A percentile compares a stretch with the other conserved stretches of the same genome.
Evolutionary conservation across 83 land plant genomes (phyloP).

Genomic region (Diphasiastrum complanatum): DNA sequence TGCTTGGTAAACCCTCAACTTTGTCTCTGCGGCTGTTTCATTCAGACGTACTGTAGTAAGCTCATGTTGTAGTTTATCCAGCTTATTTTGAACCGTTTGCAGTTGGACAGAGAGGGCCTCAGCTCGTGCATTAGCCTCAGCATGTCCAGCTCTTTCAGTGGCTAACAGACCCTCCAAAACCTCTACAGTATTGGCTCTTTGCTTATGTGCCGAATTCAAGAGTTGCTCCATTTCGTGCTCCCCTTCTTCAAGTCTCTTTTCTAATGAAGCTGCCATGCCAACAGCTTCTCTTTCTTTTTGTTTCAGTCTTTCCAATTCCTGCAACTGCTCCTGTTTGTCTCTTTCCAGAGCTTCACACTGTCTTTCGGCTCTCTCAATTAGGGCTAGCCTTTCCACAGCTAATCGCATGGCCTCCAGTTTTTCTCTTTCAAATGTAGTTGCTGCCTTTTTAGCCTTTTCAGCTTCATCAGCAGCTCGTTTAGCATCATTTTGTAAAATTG

Average conservation of each 20-base stretch:
- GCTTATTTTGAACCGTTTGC: slow-evolving; percentile 1
- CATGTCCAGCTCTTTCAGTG: slow-evolving; percentile 5
- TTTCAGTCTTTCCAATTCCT: background rate
- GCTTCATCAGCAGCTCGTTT: background rate
- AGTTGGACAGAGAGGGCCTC: slow-evolving; percentile 7
- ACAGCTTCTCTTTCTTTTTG: background rate
- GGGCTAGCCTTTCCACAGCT: background rate
- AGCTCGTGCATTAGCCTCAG: slow-evolving; percentile 1
- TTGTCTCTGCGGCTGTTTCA: slow-evolving; percentile 2
- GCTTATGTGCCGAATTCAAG: background rate
- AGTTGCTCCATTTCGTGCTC: slow-evolving; percentile 5
- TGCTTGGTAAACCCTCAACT: background rate
- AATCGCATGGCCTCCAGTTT: background rate
- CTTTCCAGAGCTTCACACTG: background rate
- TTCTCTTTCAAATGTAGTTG: background rate
- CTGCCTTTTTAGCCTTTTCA: background rate
- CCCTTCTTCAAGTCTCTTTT: slow-evolving; percentile 3
- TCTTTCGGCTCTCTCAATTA: background rate
- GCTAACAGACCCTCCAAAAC: slow-evolving; percentile 1
- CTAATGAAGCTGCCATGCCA: background rate
- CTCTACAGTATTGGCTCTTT: background rate
- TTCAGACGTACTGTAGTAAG: background rate
- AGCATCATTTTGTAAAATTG: background rate
- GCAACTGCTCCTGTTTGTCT: background rate
- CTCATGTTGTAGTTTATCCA: background rate